Evolutionary conservation across 352 stramenopile species (phyloP).

Genomic region (Elongisporangium senticosum): DNA sequence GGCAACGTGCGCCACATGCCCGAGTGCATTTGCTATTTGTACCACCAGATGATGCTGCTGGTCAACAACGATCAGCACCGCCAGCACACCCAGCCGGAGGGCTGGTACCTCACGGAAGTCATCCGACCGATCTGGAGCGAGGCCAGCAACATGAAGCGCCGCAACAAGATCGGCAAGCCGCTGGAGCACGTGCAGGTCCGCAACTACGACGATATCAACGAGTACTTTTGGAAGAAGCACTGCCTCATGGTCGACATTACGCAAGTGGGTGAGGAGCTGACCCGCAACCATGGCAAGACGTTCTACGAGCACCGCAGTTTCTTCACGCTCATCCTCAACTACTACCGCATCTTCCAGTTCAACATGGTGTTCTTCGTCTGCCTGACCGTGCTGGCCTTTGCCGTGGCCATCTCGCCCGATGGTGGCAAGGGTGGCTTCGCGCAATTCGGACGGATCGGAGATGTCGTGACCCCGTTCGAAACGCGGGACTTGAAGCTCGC

Average conservation of each 20-base stretch:
- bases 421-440: constrained; percentile 47
- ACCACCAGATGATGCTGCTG: constrained; percentile 78
- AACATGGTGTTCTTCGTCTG: constrained; percentile 68
- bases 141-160: constrained; percentile 66
- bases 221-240: constrained; percentile 75
- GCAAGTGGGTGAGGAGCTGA: constrained; percentile 41
- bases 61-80: constrained; percentile 45
- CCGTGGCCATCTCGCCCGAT: constrained; percentile 46
- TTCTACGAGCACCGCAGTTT: constrained; percentile 76
- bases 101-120: constrained; percentile 59
- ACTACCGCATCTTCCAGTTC: constrained; percentile 83
- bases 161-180: constrained; percentile 48
- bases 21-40: constrained; percentile 97
- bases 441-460: constrained; percentile 49
- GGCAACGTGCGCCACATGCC: constrained; percentile 96
- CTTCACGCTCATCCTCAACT: constrained; percentile 68
- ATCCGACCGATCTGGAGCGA: constrained; percentile 67
- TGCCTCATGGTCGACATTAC: constrained; percentile 50
- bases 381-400: constrained; percentile 48
- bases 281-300: constrained; percentile 62
- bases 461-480: constrained; percentile 48
- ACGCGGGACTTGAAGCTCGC: constrained; percentile 50
- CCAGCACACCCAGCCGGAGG: constrained; percentile 29
- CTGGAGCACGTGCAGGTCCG: constrained; percentile 72
- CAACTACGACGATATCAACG: constrained; percentile 82